Conservation (phyloP, 2,329 filamentous ascomycete species). For the Xylaria arbuscula region DNA sequence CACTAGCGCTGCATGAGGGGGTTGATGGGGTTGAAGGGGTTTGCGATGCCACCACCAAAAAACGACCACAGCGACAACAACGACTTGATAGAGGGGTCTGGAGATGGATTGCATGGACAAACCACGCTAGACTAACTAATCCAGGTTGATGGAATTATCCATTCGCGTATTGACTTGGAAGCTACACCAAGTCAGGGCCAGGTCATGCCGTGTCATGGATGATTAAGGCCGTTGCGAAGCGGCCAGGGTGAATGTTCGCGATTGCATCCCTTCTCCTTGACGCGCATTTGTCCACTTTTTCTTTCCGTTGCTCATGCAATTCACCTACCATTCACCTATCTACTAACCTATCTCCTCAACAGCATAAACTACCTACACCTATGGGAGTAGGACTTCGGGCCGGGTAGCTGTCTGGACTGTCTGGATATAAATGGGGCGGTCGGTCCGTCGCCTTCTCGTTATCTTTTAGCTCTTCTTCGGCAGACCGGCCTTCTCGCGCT, state of each 20-base stretch:
- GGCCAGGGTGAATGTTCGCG: constrained; percentile 24
- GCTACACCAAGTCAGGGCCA: background rate
- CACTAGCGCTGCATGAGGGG: constrained; percentile 9
- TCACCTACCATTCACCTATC: background rate
- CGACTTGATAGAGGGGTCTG: background rate
- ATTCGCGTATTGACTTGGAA: background rate
- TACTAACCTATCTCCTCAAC: background rate
- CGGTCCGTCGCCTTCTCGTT: constrained; percentile 19
- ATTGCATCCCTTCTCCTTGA: constrained; percentile 24
- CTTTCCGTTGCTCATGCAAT: background rate
- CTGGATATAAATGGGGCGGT: constrained; percentile 24
- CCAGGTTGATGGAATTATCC: background rate
- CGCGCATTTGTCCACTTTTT: constrained; percentile 17
- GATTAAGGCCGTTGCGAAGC: background rate
- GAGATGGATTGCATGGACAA: background rate
- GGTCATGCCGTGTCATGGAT: background rate
- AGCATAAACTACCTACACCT: too few relatives aligned
- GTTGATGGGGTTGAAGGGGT: constrained; percentile 11
- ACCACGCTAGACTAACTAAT: too few relatives aligned
- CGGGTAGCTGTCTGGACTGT: background rate
- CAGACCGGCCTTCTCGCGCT: background rate
- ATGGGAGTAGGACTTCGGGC: background rate
- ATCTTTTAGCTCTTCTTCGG: constrained; percentile 5
- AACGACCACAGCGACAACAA: too few relatives aligned
- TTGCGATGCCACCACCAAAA: background rate